Percentiles rank a stretch among this genome's conserved stretches.
Conservation (phyloP, 2,329 filamentous ascomycete genomes). For the Huntiella abstrusa region DNA sequence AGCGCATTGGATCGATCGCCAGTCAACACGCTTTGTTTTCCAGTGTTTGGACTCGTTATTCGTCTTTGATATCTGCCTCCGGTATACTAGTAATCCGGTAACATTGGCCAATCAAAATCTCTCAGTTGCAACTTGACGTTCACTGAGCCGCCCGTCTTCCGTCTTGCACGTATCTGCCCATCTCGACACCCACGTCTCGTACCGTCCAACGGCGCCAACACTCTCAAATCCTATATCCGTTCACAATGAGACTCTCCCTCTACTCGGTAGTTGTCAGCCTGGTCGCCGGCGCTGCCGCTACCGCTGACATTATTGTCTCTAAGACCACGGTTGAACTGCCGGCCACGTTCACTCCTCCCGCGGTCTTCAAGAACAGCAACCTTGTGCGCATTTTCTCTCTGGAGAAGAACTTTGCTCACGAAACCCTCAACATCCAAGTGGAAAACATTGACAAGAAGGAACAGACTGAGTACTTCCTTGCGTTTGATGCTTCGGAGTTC, state of each 20-base stretch:
- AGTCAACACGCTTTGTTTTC: constrained; percentile 9
- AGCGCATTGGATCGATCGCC: constrained; percentile 3
- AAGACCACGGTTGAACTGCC: constrained; percentile 41
- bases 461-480: constrained; percentile 79
- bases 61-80: background rate
- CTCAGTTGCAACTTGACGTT: background rate
- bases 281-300: constrained; percentile 24
- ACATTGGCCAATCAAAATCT: background rate
- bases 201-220: background rate
- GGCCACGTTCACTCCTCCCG: constrained; percentile 56
- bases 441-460: constrained; percentile 66
- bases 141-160: background rate
- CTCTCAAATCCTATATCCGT: background rate
- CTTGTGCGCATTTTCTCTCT: constrained; percentile 76
- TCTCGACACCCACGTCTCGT: background rate
- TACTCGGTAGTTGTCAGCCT: constrained; percentile 41
- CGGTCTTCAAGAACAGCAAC: constrained; percentile 81
- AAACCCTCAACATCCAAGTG: constrained; percentile 83
- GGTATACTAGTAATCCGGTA: too few species aligned
- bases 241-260: constrained; percentile 26
- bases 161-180: constrained; percentile 2
- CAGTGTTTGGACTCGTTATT: constrained; percentile 10
- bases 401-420: constrained; percentile 80
- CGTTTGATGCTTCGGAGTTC: constrained; percentile 62
- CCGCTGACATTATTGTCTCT: constrained; percentile 21